Evolutionary conservation across 306 rosid species (phyloP), one percentile per base, ranked within the genome.

Genomic region (Glycine latifolia): DNA sequence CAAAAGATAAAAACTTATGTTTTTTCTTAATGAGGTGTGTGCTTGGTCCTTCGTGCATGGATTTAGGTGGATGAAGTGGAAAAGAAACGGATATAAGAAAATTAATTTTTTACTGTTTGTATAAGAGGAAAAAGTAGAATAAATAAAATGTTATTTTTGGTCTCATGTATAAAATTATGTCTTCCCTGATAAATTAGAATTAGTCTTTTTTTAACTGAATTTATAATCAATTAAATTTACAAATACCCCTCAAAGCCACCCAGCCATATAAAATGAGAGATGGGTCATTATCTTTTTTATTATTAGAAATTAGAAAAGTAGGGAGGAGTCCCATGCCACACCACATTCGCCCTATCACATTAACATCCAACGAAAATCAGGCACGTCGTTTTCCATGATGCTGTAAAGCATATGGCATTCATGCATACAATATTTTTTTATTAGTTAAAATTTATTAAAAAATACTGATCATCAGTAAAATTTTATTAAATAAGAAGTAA

Each of bases 371-470:
- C 83, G 44, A 76, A 1, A 37, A 7, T 41, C 3, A 10, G 76
- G 71, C 94, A 91, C 87, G 69, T 88, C 85, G 83, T 8, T 55
- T n/a, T 3, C 41, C 50, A 70, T 63, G 8, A 13, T 12, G 46
- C 87, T 85, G 89, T 83, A 87, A 88, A 85, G 85, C 61, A 33
- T 17, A 73, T 74, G 73, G 44, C 77, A 20, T 20, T 0, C 20
- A 20, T 20, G 20, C 20, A 20, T 20, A 20, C 20, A 17, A 8
- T 44, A 44, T 44, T 44, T 44, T 44, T 44, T 44, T 44, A 44
- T 41, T 41, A 41, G 44, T 41, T 41, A 44, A 44, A 44, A 44
- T 44, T 44, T 6, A 44, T 44, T 44, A 3, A 44, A 53, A 53
- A 53, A 53, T 53, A 14, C n/a, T 4, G 14, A 13, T 53, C 13